Base-by-base conservation (phyloP, 768 basidiomycete genomes). In the Gloeopeniophorella convolvens region DNA sequence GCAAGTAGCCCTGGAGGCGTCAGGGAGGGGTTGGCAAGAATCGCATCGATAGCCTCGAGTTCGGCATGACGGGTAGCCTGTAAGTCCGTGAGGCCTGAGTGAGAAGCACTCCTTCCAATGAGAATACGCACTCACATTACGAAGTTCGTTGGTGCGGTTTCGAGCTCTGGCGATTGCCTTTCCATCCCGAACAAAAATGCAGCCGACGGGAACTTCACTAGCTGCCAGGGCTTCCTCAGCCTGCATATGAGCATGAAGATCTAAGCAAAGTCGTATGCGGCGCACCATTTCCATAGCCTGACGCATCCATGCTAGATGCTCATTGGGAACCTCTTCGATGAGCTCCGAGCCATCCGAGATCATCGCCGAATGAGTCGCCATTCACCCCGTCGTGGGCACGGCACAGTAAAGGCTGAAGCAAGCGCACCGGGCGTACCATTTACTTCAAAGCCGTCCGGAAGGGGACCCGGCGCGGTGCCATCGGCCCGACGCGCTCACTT, bases 11-110 rank as follows among this genome's bases (percentile, higher is more conserved):
- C 53, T 28, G 65, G 61, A 20, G 80, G 77, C 7, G 85, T 85
- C 56, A 86, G 75, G 13, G 61, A 45, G 45, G 69, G 68, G 63
- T 85, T 76, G 0, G 80, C 71, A 11, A 98, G 70, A 57, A 99
- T 90, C 60, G 75, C 73, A 63, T 96, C 92, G 59, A 98, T 92
- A 1, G 95, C 94, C 66, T 96, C 96, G 20, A 99, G 80, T 67
- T 99, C 96, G 31, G 96, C 95, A 61, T 99, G 96, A 43, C 95
- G 78, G 9, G 95, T 98, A 1, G 93, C 94, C 94, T 97, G 54
- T 18, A 23, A 36, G 35, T 20, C 23, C 42, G 48, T 48, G 42
- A n/a, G 54, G 41, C 39, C 36, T 43, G 28, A 54, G 47, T 36
- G 39, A 26, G n/a, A 13, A 44, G 23, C 36, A 42, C 33, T 15